These are phyloP conservation scores for Leccinum boreale DNA, from an alignment of 768 basidiomycete species.

Conservation along the genomic window DNA sequence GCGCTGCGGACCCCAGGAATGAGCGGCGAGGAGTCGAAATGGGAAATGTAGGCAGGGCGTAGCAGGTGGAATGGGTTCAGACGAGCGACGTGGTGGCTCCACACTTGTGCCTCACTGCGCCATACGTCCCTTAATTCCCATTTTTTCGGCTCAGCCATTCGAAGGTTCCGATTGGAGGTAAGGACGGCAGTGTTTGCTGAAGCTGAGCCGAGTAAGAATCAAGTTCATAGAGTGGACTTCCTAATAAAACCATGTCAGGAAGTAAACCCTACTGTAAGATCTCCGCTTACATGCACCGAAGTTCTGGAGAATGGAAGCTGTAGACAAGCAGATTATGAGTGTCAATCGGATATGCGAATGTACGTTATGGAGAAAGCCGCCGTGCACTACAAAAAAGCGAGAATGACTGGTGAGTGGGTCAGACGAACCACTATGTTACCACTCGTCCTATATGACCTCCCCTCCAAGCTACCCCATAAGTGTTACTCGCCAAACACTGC, in stretches of 20 bases:
- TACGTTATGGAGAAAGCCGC: background rate
- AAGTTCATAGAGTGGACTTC: background rate
- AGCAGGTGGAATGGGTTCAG: too few relatives aligned
- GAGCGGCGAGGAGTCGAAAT: too few relatives aligned
- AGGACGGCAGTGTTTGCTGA: background rate
- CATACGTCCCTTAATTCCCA: too few relatives aligned
- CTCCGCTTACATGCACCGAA: background rate
- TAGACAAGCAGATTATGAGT: background rate
- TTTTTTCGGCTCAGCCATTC: background rate
- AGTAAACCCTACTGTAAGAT: background rate
- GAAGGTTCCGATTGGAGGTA: background rate
- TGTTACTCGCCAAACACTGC: slow-evolving; percentile 37
- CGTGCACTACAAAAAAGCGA: slow-evolving; percentile 5
- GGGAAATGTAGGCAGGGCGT: too few relatives aligned
- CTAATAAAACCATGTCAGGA: background rate
- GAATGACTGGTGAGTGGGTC: background rate
- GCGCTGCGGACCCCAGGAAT: too few relatives aligned
- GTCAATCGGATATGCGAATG: background rate
- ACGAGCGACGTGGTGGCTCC: too few relatives aligned
- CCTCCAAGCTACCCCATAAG: slow-evolving; percentile 29
- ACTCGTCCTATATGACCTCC: slow-evolving; percentile 37
- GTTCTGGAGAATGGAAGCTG: background rate
- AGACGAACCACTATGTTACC: slow-evolving; percentile 17
- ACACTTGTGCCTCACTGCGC: too few relatives aligned
- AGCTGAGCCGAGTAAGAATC: background rate